phyloP scores from a whole-genome alignment of 345 rosid species.

The Psidium friedrichsthalianum region DNA sequence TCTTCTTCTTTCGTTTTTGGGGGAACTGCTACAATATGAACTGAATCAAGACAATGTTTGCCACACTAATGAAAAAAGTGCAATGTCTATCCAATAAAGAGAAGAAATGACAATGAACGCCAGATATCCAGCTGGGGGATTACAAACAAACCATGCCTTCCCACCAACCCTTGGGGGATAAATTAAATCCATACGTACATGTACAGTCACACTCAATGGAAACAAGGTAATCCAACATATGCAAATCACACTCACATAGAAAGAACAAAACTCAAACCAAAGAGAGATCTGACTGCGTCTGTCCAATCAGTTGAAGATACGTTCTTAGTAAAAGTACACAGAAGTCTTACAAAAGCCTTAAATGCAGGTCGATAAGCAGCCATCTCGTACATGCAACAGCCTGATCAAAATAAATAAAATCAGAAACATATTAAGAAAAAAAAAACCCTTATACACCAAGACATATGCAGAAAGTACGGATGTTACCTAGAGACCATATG shows the following conservation, averaged over 20 bases:
- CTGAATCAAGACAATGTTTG: neutral
- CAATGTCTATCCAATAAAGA: neutral
- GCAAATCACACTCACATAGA: neutral
- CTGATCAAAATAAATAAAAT: constrained; percentile 38
- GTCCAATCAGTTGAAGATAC: neutral
- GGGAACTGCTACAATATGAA: neutral
- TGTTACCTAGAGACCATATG: constrained; percentile 95
- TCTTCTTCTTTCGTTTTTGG: neutral
- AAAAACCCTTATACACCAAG: neutral
- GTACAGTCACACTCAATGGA: neutral
- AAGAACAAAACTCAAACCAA: neutral
- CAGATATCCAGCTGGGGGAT: neutral
- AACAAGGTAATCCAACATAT: neutral
- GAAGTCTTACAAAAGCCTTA: constrained; percentile 84
- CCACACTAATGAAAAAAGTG: neutral
- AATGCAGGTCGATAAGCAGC: constrained; percentile 97
- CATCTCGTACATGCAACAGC: constrained; percentile 98
- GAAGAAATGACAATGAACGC: neutral
- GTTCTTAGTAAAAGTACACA: neutral
- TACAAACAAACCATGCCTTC: neutral
- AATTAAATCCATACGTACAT: neutral
- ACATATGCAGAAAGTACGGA: neutral
- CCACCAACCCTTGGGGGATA: neutral
- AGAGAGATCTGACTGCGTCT: neutral
- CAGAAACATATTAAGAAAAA: neutral